Evolutionary conservation across 495 filamentous ascomycete genomes (phyloP), one percentile per base, ranked within the genome.

Genomic region (Darksidea phi): DNA sequence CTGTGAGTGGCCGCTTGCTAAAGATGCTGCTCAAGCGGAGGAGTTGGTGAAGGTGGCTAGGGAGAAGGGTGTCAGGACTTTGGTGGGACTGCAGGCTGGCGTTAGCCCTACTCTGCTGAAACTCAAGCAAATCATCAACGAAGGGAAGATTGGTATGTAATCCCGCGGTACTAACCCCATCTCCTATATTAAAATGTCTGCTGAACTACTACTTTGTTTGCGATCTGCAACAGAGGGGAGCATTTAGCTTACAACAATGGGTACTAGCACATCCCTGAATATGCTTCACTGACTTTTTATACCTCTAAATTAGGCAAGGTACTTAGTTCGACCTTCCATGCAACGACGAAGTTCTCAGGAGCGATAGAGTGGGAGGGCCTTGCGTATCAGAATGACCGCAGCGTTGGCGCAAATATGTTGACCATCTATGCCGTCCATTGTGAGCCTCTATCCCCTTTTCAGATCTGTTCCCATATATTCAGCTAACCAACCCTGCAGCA

Each of bases 1-100:
- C 53, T 74, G 82, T 32, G 85, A 87, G 66, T 87, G 85, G 85
- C 75, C 76, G 4, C 62, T 80, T 1, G 75, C 60, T 0, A 64
- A 69, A 50, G 71, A 73, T 48, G 34, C 67, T 6, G 47, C 55
- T 2, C 47, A 74, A 21, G 70, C 75, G 0, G 57, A 74, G 47
- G 77, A 81, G 46, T 54, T 87, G 63, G 73, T 74, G 0, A 49
- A 58, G 0, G 45, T 77, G 5, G 77, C 74, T 1, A 68, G 71
- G 41, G 56, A 72, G 54, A 67, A 68, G 1, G 72, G 75, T 0
- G 74, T 74, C 0, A 76, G 73, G 57, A 80, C 73, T 4, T 66
- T 80, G 1, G 76, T 86, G 0, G 81, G 82, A 8, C 61, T 82
- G 23, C 82, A 86, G 57, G 82, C 72, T 0, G 62, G 73, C 2